Evolutionary conservation across 495 filamentous ascomycete species (phyloP).

Genomic region (Thermochaetoides thermophila): DNA sequence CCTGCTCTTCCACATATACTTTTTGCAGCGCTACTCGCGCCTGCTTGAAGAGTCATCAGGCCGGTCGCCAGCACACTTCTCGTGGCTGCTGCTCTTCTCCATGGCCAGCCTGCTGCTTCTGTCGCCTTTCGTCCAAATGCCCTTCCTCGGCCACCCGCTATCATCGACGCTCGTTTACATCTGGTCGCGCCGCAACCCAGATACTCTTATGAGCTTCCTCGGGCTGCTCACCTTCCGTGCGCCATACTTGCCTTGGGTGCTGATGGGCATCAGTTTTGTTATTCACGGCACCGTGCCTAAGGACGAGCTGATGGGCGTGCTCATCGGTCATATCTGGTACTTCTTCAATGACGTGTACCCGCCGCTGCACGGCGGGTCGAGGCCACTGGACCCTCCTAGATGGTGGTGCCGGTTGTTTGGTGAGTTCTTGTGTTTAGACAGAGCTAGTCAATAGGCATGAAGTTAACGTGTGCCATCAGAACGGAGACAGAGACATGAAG

Average conservation of each 20-base stretch:
- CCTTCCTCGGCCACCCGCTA: constrained; percentile 80
- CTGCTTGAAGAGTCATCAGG: constrained; percentile 89
- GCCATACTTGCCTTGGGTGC: constrained; percentile 90
- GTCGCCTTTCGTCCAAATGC: constrained; percentile 73
- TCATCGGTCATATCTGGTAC: constrained; percentile 94
- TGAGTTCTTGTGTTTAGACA: no score
- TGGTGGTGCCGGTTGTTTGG: constrained; percentile 87
- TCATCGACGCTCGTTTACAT: constrained; percentile 93
- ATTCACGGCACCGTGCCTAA: constrained; percentile 79
- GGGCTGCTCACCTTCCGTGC: constrained; percentile 83
- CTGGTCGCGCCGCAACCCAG: constrained; percentile 89
- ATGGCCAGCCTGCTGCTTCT: constrained; percentile 59
- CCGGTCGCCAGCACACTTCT: constrained; percentile 78
- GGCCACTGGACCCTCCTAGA: constrained; percentile 76
- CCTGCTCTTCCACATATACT: constrained; percentile 96
- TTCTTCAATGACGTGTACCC: constrained; percentile 97
- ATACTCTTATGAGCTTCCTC: constrained; percentile 78
- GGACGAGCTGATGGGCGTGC: constrained; percentile 87
- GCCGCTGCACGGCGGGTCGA: constrained; percentile 66
- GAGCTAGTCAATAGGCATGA: no score
- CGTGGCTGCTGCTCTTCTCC: constrained; percentile 83
- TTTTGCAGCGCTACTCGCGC: constrained; percentile 90
- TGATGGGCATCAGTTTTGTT: constrained; percentile 78
- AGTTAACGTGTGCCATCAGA: no score
- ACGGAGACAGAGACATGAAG: constrained; percentile 29